Evolutionary conservation across 495 filamentous ascomycete species (phyloP).

Genomic region (Annulohypoxylon nitens): DNA sequence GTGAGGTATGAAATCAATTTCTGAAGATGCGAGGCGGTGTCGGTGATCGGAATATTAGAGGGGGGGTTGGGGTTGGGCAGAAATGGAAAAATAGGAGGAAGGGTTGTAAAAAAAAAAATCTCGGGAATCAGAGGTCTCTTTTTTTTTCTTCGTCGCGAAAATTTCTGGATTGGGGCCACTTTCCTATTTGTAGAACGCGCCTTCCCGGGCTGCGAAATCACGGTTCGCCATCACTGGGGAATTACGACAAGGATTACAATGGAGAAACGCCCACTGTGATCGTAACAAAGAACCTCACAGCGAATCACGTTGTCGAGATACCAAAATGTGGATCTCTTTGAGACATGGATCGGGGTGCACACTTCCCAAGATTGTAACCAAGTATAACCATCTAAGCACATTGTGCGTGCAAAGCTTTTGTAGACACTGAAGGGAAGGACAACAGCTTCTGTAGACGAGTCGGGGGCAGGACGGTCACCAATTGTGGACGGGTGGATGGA

Average conservation of each 20-base stretch:
- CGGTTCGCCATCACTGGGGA: constrained; percentile 48
- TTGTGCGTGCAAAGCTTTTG: constrained; percentile 17
- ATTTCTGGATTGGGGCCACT: constrained; percentile 55
- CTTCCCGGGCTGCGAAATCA: constrained; percentile 50
- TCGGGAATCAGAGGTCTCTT: constrained; percentile 51
- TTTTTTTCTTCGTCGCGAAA: constrained; percentile 52
- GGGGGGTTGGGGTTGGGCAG: constrained; percentile 52
- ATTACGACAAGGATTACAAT: constrained; percentile 34
- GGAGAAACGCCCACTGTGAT: constrained; percentile 28
- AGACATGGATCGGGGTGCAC: constrained; percentile 43
- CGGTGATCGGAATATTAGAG: constrained; percentile 51
- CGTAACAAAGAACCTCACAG: constrained; percentile 30
- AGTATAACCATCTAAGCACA: constrained; percentile 26
- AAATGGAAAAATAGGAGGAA: constrained; percentile 56
- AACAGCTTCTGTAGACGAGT: neutral
- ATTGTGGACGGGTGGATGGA: constrained; percentile 9
- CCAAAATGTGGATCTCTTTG: constrained; percentile 36
- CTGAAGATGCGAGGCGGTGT: constrained; percentile 50
- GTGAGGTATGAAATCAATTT: constrained; percentile 44
- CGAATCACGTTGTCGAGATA: constrained; percentile 43
- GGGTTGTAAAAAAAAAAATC: constrained; percentile 56
- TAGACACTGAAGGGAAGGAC: neutral
- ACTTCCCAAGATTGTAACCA: constrained; percentile 35
- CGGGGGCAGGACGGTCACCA: constrained; percentile 17
- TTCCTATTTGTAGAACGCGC: constrained; percentile 62